phyloP scores from a whole-genome alignment of 2,329 filamentous ascomycete genomes.

The Lachnellula hyalina region DNA sequence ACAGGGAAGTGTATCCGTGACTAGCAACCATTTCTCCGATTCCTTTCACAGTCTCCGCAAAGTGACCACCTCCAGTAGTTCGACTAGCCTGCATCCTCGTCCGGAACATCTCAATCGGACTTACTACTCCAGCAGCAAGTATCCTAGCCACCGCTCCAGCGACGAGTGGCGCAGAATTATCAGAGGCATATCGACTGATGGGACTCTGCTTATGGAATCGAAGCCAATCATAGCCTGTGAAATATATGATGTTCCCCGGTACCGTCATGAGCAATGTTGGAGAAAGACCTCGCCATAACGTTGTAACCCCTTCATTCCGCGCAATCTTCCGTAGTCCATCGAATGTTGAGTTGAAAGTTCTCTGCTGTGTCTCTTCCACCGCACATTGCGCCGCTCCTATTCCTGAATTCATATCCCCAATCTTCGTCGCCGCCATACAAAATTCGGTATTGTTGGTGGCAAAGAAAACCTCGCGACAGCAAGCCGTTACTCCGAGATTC shows the following conservation, averaged over 20 bases:
- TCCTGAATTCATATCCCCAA: slow-evolving; percentile 29
- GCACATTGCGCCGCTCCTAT: slow-evolving; percentile 62
- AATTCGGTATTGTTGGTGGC: slow-evolving; percentile 73
- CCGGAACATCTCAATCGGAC: slow-evolving; percentile 88
- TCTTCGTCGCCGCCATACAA: slow-evolving; percentile 36
- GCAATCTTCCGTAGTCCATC: slow-evolving; percentile 94
- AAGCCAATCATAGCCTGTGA: slow-evolving; percentile 95
- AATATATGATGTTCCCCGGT: slow-evolving; percentile 96
- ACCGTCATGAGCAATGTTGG: slow-evolving; percentile 92
- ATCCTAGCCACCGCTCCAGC: slow-evolving; percentile 75
- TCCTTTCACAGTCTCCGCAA: slow-evolving; percentile 72
- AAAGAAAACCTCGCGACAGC: slow-evolving; percentile 97
- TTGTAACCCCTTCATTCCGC: slow-evolving; percentile 79
- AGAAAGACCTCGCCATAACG: slow-evolving; percentile 89
- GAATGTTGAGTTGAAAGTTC: slow-evolving; percentile 82
- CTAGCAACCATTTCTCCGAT: slow-evolving; percentile 72
- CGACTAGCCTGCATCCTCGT: slow-evolving; percentile 83
- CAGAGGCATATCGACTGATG: slow-evolving; percentile 56
- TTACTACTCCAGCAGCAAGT: slow-evolving; percentile 75
- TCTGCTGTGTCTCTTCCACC: slow-evolving; percentile 78
- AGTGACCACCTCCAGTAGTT: slow-evolving; percentile 55
- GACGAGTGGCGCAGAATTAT: slow-evolving; percentile 71
- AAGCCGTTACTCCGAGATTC: slow-evolving; percentile 86
- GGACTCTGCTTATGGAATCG: slow-evolving; percentile 70
- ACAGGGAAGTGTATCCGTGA: slow-evolving; percentile 76